Conservation (phyloP, 2,329 filamentous ascomycete genomes). For the Sarocladium brachiariae region DNA sequence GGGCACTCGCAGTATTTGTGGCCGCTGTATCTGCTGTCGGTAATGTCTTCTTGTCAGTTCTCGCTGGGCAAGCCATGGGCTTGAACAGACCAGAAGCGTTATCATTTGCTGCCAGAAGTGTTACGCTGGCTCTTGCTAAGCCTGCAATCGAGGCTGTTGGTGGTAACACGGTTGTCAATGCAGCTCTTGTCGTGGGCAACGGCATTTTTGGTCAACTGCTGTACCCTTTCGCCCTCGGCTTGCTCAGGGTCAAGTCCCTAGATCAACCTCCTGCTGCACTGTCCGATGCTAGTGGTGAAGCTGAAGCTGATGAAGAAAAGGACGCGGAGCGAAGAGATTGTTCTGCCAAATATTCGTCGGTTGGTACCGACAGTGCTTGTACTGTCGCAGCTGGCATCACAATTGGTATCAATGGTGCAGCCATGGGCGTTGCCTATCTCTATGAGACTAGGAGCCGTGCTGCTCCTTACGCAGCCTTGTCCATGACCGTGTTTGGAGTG, state of each 20-base stretch:
- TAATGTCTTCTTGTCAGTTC: constrained; percentile 37
- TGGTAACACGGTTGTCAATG: constrained; percentile 40
- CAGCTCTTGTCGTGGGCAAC: constrained; percentile 44
- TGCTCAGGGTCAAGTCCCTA: constrained; percentile 19
- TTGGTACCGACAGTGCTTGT: constrained; percentile 21
- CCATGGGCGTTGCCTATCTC: constrained; percentile 52
- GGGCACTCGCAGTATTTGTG: constrained; percentile 30
- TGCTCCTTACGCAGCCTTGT: constrained; percentile 48
- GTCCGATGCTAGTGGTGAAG: background rate
- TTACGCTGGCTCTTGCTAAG: constrained; percentile 42
- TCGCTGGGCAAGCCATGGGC: constrained; percentile 28
- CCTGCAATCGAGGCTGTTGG: constrained; percentile 38
- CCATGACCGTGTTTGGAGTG: constrained; percentile 51
- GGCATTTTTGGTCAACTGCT: constrained; percentile 38
- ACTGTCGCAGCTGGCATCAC: constrained; percentile 45
- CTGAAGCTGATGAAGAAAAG: background rate
- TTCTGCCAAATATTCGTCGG: background rate
- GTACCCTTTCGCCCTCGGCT: constrained; percentile 28
- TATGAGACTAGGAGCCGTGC: constrained; percentile 46
- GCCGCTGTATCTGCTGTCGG: constrained; percentile 29
- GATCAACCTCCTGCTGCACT: too few species aligned
- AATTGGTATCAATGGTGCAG: constrained; percentile 51
- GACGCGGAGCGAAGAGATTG: background rate
- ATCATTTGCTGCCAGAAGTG: constrained; percentile 42
- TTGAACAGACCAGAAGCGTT: constrained; percentile 29